These are phyloP conservation scores for Puccinia triticina DNA, from an alignment of 1,284 basidiomycete genomes.

Conservation along the genomic window DNA sequence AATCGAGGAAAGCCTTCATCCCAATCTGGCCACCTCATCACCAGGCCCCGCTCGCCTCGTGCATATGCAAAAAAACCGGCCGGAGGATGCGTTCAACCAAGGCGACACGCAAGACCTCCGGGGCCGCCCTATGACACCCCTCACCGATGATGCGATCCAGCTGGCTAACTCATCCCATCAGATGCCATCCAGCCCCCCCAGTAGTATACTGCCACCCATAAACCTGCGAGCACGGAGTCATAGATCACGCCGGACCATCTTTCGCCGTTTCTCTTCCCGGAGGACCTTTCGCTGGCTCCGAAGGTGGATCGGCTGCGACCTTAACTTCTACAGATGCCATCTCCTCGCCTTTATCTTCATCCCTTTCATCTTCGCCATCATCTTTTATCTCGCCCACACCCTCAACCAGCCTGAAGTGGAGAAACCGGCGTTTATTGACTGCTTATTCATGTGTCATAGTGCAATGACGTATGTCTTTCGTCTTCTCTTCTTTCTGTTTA, in stretches of 20 bases:
- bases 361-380: slow-evolving; percentile 40
- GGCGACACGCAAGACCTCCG: too few relatives aligned
- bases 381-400: slow-evolving; percentile 13
- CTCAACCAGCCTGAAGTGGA: background rate
- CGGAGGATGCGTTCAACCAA: too few relatives aligned
- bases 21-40: too few relatives aligned
- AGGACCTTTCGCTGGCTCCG: background rate
- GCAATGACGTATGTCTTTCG: slow-evolving; percentile 56
- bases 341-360: slow-evolving; percentile 39
- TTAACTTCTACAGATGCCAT: slow-evolving; percentile 48
- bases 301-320: slow-evolving; percentile 40
- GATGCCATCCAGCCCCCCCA: background rate
- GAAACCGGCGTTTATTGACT: slow-evolving; percentile 58
- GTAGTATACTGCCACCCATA: background rate
- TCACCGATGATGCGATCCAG: too few relatives aligned
- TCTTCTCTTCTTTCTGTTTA: background rate
- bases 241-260: background rate
- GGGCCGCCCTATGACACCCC: too few relatives aligned
- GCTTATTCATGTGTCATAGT: slow-evolving; percentile 58
- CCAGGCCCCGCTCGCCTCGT: too few relatives aligned
- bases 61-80: too few relatives aligned
- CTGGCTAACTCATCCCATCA: too few relatives aligned
- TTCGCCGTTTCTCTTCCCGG: background rate
- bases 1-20: too few relatives aligned
- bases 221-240: background rate